phyloP scores from a whole-genome alignment of 805 yeast species.

The Nadsonia fulvescens region DNA sequence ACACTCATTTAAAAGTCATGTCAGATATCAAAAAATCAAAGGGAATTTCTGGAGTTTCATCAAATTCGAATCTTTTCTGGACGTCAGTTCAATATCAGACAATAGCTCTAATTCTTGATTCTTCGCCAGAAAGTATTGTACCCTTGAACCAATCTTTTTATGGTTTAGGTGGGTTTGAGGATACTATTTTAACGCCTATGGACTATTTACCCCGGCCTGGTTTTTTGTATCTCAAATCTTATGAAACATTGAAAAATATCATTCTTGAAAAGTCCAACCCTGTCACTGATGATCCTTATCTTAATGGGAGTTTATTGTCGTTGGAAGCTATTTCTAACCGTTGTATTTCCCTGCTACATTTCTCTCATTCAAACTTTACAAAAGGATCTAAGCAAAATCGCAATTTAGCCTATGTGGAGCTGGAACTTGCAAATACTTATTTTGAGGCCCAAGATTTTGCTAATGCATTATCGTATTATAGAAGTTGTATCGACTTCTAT shows the following conservation, averaged over 20 bases:
- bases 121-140: too few relatives aligned
- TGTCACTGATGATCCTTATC: constrained; percentile 8
- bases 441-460: constrained; percentile 19
- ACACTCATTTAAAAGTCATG: constrained; percentile 41
- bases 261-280: constrained; percentile 4
- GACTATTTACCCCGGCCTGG: constrained; percentile 11
- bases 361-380: too few relatives aligned
- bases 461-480: constrained; percentile 25
- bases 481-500: constrained; percentile 22
- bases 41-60: constrained; percentile 12
- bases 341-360: constrained; percentile 11
- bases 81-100: constrained; percentile 42
- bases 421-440: constrained; percentile 34
- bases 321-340: constrained; percentile 3
- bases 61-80: constrained; percentile 31
- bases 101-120: too few relatives aligned
- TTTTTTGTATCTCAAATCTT: constrained; percentile 9
- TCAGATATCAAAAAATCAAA: constrained; percentile 20
- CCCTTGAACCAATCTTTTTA: too few relatives aligned
- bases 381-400: constrained; percentile 21
- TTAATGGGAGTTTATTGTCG: constrained; percentile 10
- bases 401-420: constrained; percentile 26
- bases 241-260: too few relatives aligned
- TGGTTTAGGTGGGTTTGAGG: too few relatives aligned
- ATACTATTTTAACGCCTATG: too few relatives aligned